Base-by-base conservation (phyloP, 169 alveolate species). In the Sarcocystis neurona region DNA sequence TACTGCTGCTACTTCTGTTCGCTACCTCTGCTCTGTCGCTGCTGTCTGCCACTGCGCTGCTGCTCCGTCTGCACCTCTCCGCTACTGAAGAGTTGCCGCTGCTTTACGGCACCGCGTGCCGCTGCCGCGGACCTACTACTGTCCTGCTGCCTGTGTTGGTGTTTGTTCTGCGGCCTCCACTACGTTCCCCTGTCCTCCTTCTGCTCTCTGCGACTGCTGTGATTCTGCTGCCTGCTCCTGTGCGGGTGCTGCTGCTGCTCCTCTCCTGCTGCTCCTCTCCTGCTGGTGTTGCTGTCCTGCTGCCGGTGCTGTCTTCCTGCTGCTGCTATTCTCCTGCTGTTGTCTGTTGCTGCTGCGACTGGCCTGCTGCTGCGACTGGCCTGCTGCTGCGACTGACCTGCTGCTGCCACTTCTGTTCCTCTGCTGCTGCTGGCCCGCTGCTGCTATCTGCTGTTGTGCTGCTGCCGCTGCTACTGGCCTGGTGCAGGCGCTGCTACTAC, bases 181-280 rank as follows among this genome's bases (percentile, higher is more conserved):
- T n/a, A n/a, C n/a, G n/a, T n/a, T n/a, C n/a, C n/a, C n/a, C n/a
- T n/a, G n/a, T n/a, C n/a, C n/a, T n/a, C n/a, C n/a, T n/a, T n/a
- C n/a, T n/a, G n/a, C n/a, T n/a, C n/a, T n/a, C n/a, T n/a, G n/a
- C n/a, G n/a, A n/a, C n/a, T n/a, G n/a, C n/a, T n/a, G n/a, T n/a
- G n/a, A n/a, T n/a, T n/a, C 53, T 56, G 74, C 77, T 50, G 87
- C 68, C 48, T 63, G 70, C 48, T 39, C 85, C 48, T 63, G 58
- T 79, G 87, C 87, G 50, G 87, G 78, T 79, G 87, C 74, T 50
- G 88, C 44, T 44, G 74, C 27, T 77, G 87, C 50, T 77, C 18
- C 0, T 56, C 87, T 20, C 58, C 12, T 2, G 86, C 47, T 0
- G 78, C 4, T 23, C 87, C 53, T 1, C 50, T 77, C 15, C 50